Percentiles rank a stretch among this genome's conserved stretches.
These are phyloP conservation scores for Elsinoe ampelina DNA, from an alignment of 2,329 filamentous ascomycete genomes.

Conservation along the genomic window DNA sequence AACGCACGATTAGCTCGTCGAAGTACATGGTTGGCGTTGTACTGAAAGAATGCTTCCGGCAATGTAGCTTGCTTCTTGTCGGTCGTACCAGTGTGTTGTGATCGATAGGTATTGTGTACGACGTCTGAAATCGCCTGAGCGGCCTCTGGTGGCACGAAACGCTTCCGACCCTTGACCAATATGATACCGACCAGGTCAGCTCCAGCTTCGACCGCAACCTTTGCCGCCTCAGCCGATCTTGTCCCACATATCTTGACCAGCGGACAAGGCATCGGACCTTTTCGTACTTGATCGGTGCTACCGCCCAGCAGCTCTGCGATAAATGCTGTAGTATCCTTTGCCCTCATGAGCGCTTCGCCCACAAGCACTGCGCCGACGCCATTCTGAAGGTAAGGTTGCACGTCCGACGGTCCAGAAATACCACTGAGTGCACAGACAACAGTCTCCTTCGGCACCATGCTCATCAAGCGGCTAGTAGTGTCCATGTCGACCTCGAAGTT, in stretches of 20 bases:
- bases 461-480: conserved; percentile 80
- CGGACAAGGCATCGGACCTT: conserved; percentile 36
- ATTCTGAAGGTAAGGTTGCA: conserved; percentile 75
- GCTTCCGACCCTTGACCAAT: conserved; percentile 69
- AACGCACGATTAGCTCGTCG: conserved; percentile 44
- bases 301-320: conserved; percentile 72
- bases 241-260: conserved; percentile 96
- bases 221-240: conserved; percentile 68
- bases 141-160: conserved; percentile 68
- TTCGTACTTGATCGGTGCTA: conserved; percentile 24
- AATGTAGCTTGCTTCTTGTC: not conserved
- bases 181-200: conserved; percentile 93
- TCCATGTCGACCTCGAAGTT: conserved; percentile 94
- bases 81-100: not conserved
- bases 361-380: conserved; percentile 90
- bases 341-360: conserved; percentile 91
- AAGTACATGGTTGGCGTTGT: conserved; percentile 31
- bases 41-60: conserved; percentile 52
- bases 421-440: conserved; percentile 91
- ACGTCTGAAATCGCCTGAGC: conserved; percentile 71
- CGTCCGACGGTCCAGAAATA: conserved; percentile 81
- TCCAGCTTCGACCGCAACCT: conserved; percentile 70
- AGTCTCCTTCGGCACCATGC: conserved; percentile 73
- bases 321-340: conserved; percentile 70
- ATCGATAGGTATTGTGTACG: conserved; percentile 51